phyloP scores from a whole-genome alignment of 2,329 filamentous ascomycete species.

The Calycina herbarum region DNA sequence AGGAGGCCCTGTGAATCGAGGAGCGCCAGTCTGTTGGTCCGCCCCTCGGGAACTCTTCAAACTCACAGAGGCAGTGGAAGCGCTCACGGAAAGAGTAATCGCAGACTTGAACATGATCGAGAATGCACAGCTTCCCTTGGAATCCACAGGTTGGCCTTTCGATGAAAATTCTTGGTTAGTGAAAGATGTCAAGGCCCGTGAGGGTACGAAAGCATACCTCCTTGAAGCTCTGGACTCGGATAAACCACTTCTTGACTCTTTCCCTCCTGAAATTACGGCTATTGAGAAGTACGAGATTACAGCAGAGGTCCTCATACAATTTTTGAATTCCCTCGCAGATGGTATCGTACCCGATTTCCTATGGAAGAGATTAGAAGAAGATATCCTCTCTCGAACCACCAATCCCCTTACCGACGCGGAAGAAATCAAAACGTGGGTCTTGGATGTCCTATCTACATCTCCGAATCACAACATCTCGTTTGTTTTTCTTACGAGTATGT shows the following conservation, averaged over 20 bases:
- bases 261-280: conserved; percentile 63
- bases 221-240: conserved; percentile 75
- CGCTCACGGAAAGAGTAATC: conserved; percentile 54
- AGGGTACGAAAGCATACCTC: conserved; percentile 38
- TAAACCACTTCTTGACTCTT: conserved; percentile 56
- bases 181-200: conserved; percentile 40
- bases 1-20: conserved; percentile 39
- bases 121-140: conserved; percentile 50
- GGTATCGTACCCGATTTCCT: conserved; percentile 71
- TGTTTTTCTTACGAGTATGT: conserved; percentile 79
- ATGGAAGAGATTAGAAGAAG: conserved; percentile 69
- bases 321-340: conserved; percentile 73
- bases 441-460: conserved; percentile 71
- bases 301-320: conserved; percentile 69
- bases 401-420: conserved; percentile 48
- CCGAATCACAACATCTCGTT: conserved; percentile 87
- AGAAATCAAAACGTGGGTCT: conserved; percentile 59
- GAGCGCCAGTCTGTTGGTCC: conserved; percentile 66
- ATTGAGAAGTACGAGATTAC: conserved; percentile 73
- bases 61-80: conserved; percentile 76
- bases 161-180: conserved; percentile 37
- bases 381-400: conserved; percentile 46
- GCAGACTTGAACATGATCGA: conserved; percentile 65
- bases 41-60: conserved; percentile 87
- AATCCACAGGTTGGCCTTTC: conserved; percentile 61